These are phyloP conservation scores for Gamarada debralockiae DNA, from an alignment of 495 filamentous ascomycete species.

Conservation along the genomic window DNA sequence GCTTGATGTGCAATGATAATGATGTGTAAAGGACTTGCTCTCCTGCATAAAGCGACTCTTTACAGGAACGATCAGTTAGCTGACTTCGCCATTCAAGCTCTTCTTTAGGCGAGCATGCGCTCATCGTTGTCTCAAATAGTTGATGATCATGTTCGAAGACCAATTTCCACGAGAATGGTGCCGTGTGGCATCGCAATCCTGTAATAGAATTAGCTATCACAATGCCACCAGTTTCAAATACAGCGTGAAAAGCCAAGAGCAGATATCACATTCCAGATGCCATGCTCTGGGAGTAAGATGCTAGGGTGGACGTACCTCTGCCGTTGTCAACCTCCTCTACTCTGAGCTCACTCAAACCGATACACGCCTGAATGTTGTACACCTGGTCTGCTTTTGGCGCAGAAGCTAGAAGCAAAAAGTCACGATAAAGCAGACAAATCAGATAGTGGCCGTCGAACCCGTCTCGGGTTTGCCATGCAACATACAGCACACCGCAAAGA, in stretches of 20 bases:
- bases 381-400: conserved; percentile 52
- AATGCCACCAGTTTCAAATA: background rate
- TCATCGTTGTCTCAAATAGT: conserved; percentile 81
- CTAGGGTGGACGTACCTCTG: conserved; percentile 53
- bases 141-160: conserved; percentile 74
- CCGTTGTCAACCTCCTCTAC: conserved; percentile 79
- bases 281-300: too few relatives aligned
- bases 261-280: too few relatives aligned
- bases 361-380: conserved; percentile 71
- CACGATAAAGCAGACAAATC: conserved; percentile 80
- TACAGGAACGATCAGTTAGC: conserved; percentile 39
- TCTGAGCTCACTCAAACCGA: conserved; percentile 64
- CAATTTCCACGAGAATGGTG: conserved; percentile 90
- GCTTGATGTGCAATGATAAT: conserved; percentile 62
- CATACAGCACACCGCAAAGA: conserved; percentile 83
- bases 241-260: too few relatives aligned
- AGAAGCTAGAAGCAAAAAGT: conserved; percentile 75
- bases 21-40: conserved; percentile 51
- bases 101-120: conserved; percentile 80
- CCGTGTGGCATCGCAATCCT: conserved; percentile 85
- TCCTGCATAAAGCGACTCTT: conserved; percentile 39
- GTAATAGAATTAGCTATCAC: conserved; percentile 11
- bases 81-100: conserved; percentile 70
- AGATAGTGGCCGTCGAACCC: conserved; percentile 74
- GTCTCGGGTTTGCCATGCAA: conserved; percentile 70